Percentiles rank a stretch among this genome's conserved stretches.
These are phyloP conservation scores for Earliella scabrosa DNA, from an alignment of 1,284 basidiomycete species.

Conservation along the genomic window DNA sequence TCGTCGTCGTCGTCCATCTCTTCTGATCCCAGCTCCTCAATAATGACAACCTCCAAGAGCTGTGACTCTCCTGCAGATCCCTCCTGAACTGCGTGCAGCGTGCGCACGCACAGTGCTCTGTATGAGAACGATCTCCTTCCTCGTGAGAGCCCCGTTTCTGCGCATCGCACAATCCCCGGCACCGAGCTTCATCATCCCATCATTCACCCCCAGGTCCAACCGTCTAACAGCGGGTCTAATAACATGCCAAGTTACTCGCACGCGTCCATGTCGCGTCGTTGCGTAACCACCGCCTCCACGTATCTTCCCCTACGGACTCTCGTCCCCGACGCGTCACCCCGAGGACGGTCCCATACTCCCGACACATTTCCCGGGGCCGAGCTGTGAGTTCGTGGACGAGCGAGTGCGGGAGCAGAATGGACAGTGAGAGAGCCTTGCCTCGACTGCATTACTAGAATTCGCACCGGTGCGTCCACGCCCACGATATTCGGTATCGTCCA, in stretches of 20 bases:
- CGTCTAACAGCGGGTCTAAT: conserved; percentile 58
- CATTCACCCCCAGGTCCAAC: conserved; percentile 50
- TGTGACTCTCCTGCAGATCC: background rate
- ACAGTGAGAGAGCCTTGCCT: background rate
- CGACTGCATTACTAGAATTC: conserved; percentile 40
- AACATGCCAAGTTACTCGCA: no score
- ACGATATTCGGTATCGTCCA: conserved; percentile 56
- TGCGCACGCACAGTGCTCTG: background rate
- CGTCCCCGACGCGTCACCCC: no score
- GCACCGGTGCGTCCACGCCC: conserved; percentile 56
- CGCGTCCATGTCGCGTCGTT: no score
- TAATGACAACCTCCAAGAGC: background rate
- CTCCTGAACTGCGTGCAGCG: background rate
- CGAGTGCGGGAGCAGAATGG: no score
- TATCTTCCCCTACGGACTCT: no score
- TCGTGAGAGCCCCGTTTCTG: conserved; percentile 5
- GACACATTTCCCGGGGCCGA: no score
- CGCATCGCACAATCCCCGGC: conserved; percentile 20
- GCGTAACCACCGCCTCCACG: no score
- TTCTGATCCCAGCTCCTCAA: background rate
- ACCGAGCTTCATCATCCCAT: conserved; percentile 35
- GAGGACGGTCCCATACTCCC: no score
- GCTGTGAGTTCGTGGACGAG: no score
- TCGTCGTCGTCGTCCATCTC: background rate
- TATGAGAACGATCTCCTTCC: conserved; percentile 10